phyloP scores from a whole-genome alignment of 768 basidiomycete genomes.

The Auricularia cornea region DNA sequence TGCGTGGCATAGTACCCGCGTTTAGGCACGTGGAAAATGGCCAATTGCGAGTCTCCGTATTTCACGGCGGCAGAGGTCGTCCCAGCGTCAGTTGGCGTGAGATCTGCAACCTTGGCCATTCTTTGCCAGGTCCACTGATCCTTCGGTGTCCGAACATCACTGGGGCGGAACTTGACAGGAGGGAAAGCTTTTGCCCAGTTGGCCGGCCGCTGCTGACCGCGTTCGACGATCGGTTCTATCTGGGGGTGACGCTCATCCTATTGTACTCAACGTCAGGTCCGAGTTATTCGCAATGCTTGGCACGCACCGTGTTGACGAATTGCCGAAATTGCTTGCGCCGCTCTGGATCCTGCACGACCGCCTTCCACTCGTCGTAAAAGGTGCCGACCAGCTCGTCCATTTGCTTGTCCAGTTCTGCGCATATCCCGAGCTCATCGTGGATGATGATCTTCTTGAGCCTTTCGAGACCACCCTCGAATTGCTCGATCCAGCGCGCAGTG shows the following conservation, averaged over 20 bases:
- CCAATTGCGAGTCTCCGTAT: constrained; percentile 58
- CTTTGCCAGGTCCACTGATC: constrained; percentile 49
- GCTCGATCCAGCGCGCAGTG: constrained; percentile 67
- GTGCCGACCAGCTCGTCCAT: constrained; percentile 60
- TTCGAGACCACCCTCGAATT: constrained; percentile 61
- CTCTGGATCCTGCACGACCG: constrained; percentile 45
- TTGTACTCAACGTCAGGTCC: too few relatives aligned
- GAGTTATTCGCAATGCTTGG: too few relatives aligned
- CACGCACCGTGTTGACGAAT: constrained; percentile 52
- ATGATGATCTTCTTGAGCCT: constrained; percentile 57
- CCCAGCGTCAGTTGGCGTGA: constrained; percentile 36
- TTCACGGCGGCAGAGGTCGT: constrained; percentile 49
- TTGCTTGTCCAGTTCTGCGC: constrained; percentile 52
- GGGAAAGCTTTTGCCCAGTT: constrained; percentile 58
- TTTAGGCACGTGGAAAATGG: constrained; percentile 55
- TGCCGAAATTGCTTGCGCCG: constrained; percentile 47
- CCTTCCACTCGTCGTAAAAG: constrained; percentile 64
- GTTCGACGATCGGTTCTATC: constrained; percentile 47
- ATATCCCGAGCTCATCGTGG: constrained; percentile 66
- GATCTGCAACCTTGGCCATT: constrained; percentile 40
- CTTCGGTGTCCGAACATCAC: constrained; percentile 36
- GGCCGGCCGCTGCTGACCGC: constrained; percentile 55
- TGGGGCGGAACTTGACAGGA: constrained; percentile 34
- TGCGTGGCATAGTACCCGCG: constrained; percentile 58
- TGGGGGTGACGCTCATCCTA: constrained; percentile 34